Evolutionary conservation across 768 basidiomycete genomes (phyloP).

Genomic region (Podaxis pistillaris): DNA sequence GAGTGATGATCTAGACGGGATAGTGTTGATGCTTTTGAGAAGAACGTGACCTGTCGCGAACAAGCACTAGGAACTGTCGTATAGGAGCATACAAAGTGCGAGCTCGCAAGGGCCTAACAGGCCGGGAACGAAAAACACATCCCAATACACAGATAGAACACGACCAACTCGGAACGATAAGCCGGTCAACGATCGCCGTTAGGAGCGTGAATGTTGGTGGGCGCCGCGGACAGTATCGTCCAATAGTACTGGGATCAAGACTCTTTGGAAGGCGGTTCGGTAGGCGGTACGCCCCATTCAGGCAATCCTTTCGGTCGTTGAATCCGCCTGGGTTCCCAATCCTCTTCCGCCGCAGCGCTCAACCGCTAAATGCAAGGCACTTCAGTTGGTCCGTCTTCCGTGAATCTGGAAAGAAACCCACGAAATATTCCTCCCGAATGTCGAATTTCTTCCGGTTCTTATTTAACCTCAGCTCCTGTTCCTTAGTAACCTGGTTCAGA

Average conservation of each 20-base stretch:
- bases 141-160: too few relatives aligned
- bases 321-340: conserved; percentile 89
- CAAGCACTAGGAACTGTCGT: too few relatives aligned
- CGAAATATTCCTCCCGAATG: conserved; percentile 94
- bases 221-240: too few relatives aligned
- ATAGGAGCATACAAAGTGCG: too few relatives aligned
- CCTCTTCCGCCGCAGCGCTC: conserved; percentile 57
- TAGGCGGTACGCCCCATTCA: conserved; percentile 88
- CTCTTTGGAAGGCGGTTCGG: conserved; percentile 36
- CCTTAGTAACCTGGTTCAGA: conserved; percentile 55
- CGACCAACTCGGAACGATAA: too few relatives aligned
- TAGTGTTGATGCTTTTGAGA: too few relatives aligned
- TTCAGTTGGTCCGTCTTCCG: not conserved
- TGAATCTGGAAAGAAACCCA: conserved; percentile 42
- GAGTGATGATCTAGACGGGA: too few relatives aligned
- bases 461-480: conserved; percentile 75
- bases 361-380: conserved; percentile 47
- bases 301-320: conserved; percentile 82
- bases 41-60: too few relatives aligned
- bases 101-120: too few relatives aligned
- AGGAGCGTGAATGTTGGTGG: too few relatives aligned
- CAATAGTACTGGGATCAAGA: not conserved
- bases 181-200: too few relatives aligned
- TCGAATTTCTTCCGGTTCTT: conserved; percentile 80
- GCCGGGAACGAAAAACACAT: too few relatives aligned